Conservation (phyloP, 106 monocot species). For the Apostasia shenzhenica region DNA sequence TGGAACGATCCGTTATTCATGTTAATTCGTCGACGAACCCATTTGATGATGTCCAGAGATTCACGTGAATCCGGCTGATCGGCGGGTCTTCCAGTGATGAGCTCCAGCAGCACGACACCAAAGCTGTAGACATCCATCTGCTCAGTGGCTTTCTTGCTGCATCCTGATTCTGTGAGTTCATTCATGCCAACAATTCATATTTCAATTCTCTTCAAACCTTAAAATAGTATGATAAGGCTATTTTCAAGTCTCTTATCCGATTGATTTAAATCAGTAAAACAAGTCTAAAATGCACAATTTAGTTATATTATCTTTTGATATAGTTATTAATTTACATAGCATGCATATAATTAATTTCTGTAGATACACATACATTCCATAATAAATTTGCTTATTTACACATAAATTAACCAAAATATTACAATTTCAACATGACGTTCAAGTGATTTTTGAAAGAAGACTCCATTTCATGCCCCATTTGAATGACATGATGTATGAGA, state of each 20-base stretch:
- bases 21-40: conserved; percentile 62
- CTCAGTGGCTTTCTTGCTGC: conserved; percentile 44
- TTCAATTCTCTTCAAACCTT: neutral
- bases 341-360: too few relatives aligned
- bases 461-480: too few relatives aligned
- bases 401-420: too few relatives aligned
- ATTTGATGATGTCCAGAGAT: conserved; percentile 50
- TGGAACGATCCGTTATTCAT: conserved; percentile 26
- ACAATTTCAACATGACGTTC: too few relatives aligned
- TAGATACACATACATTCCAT: too few relatives aligned
- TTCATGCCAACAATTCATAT: neutral
- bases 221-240: neutral
- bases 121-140: conserved; percentile 71
- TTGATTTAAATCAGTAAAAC: neutral
- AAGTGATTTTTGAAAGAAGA: too few relatives aligned
- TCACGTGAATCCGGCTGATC: conserved; percentile 40
- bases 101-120: conserved; percentile 62
- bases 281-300: neutral
- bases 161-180: conserved; percentile 31
- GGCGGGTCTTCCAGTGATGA: conserved; percentile 51
- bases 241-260: neutral
- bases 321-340: too few relatives aligned
- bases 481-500: too few relatives aligned
- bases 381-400: too few relatives aligned
- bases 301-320: too few relatives aligned